A percentile compares a stretch with the other conserved stretches of the same genome.
Conservation (phyloP, 208 protist genomes). For the Entamoeba invadens region DNA sequence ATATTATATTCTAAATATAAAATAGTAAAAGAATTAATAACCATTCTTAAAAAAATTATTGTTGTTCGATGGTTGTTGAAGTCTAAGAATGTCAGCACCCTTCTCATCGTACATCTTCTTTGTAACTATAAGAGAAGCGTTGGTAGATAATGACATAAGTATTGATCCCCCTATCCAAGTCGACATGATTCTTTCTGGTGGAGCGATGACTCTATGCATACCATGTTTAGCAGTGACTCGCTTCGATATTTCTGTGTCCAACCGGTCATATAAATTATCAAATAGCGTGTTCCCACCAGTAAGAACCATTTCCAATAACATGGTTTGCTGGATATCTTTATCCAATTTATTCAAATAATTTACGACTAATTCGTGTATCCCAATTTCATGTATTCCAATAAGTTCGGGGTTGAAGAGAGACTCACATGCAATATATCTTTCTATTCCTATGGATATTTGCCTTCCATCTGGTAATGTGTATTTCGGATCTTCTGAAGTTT, state of each 20-base stretch:
- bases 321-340: slow-evolving; percentile 44
- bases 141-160: slow-evolving; percentile 76
- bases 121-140: slow-evolving; percentile 88
- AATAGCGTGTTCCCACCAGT: slow-evolving; percentile 71
- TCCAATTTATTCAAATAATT: slow-evolving; percentile 86
- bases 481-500: too few relatives aligned
- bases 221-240: slow-evolving; percentile 47
- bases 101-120: slow-evolving; percentile 91
- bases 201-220: slow-evolving; percentile 62
- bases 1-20: too few relatives aligned
- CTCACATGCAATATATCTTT: slow-evolving; percentile 71
- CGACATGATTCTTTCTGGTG: slow-evolving; percentile 60
- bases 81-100: slow-evolving; percentile 75
- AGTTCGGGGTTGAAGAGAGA: slow-evolving; percentile 78
- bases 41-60: too few relatives aligned
- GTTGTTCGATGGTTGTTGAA: too few relatives aligned
- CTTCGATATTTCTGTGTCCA: slow-evolving; percentile 62
- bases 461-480: too few relatives aligned
- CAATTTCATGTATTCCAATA: slow-evolving; percentile 67
- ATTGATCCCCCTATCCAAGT: slow-evolving; percentile 93
- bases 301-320: slow-evolving; percentile 70
- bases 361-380: slow-evolving; percentile 79
- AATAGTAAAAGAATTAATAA: too few relatives aligned
- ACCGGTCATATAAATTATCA: slow-evolving; percentile 51
- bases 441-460: slow-evolving; percentile 49